Percentiles rank a stretch among this genome's conserved stretches.
Evolutionary conservation across 2,329 filamentous ascomycete genomes (phyloP).

Genomic region (Trichothecium sympodiale): DNA sequence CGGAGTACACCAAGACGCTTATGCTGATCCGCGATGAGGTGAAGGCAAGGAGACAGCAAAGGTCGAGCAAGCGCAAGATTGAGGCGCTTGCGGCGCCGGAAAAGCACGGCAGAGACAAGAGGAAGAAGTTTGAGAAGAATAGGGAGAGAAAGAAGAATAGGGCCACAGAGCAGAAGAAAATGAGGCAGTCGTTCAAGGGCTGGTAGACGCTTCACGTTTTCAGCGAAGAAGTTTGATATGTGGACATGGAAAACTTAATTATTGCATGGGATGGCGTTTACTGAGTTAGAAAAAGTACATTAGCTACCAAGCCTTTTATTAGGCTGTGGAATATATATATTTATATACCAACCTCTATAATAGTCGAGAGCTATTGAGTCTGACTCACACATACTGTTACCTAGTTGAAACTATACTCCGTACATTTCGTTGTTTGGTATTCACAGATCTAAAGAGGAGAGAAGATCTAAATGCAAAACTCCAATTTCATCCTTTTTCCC

Average conservation of each 20-base stretch:
- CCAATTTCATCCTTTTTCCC: too few relatives aligned
- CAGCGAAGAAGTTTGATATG: too few relatives aligned
- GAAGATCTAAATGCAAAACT: too few relatives aligned
- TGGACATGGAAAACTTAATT: constrained; percentile 1
- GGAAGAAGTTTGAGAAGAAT: constrained; percentile 74
- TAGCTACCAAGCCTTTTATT: too few relatives aligned
- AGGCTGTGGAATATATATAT: too few relatives aligned
- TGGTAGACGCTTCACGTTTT: too few relatives aligned
- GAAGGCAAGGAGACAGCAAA: constrained; percentile 58
- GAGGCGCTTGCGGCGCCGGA: constrained; percentile 78
- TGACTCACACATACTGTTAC: too few relatives aligned
- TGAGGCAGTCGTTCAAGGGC: constrained; percentile 57
- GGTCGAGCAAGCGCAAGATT: constrained; percentile 78
- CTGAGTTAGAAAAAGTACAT: constrained; percentile 8
- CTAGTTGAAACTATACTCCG: too few relatives aligned
- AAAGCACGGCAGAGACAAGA: constrained; percentile 66
- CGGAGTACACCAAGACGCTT: constrained; percentile 65
- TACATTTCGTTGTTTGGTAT: too few relatives aligned
- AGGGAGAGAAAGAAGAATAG: constrained; percentile 73
- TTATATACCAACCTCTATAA: too few relatives aligned
- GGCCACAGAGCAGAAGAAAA: constrained; percentile 59
- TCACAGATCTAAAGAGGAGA: too few relatives aligned
- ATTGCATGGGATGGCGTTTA: constrained; percentile 17
- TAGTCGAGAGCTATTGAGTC: too few relatives aligned
- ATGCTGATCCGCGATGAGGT: constrained; percentile 62